A percentile compares a stretch with the other conserved stretches of the same genome.
phyloP scores from a whole-genome alignment of 2,329 filamentous ascomycete species.

The Botrytis porri region DNA sequence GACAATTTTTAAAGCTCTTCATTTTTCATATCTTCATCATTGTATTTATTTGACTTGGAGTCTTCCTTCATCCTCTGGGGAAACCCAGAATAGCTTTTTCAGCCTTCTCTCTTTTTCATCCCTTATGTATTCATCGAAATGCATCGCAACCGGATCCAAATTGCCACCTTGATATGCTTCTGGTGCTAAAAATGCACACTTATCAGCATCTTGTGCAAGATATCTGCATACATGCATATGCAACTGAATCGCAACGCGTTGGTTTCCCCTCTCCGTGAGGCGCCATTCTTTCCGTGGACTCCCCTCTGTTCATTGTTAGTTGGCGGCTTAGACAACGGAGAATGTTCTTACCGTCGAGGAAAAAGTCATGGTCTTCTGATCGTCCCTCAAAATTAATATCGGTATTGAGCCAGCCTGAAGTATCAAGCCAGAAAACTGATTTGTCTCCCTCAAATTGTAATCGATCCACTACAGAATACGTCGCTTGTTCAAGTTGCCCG shows the following conservation, averaged over 20 bases:
- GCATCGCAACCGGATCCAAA: conserved; percentile 24
- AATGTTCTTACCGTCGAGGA: conserved; percentile 31
- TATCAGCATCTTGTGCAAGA: conserved; percentile 35
- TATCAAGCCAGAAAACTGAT: conserved; percentile 42
- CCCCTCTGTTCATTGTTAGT: conserved; percentile 21
- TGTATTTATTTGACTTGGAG: background rate
- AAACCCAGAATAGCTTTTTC: conserved; percentile 29
- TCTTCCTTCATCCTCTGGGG: conserved; percentile 6
- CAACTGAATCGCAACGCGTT: conserved; percentile 40
- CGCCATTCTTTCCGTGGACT: conserved; percentile 34
- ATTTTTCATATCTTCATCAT: conserved; percentile 7
- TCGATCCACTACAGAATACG: conserved; percentile 38
- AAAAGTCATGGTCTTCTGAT: conserved; percentile 35
- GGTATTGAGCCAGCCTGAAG: conserved; percentile 41
- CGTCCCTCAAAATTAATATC: conserved; percentile 28
- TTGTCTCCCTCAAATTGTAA: conserved; percentile 40
- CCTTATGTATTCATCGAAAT: conserved; percentile 28
- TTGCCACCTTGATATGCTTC: conserved; percentile 31
- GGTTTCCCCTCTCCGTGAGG: conserved; percentile 38
- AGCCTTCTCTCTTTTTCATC: conserved; percentile 29
- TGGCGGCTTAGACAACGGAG: background rate
- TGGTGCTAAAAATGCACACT: conserved; percentile 39
- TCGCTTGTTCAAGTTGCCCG: conserved; percentile 38
- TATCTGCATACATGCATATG: conserved; percentile 41
- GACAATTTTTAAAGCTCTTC: background rate